Base-by-base conservation (phyloP, 345 rosid genomes). In the Lepidium aucheri region DNA sequence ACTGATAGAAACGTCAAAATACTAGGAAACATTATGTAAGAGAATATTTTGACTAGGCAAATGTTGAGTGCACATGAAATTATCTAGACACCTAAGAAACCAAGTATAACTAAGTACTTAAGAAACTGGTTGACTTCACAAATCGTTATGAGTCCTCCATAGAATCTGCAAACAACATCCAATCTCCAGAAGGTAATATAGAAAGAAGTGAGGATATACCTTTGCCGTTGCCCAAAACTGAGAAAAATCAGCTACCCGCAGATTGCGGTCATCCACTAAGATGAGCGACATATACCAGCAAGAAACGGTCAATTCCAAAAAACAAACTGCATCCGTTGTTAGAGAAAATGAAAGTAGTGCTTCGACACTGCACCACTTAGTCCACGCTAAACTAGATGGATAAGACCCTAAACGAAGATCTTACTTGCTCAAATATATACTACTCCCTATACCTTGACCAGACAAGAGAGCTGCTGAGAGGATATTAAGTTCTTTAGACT, bases 231-330 rank as follows among this genome's bases (percentile, higher is more conserved):
- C 98, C 98, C 98, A 90, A 93, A 90, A 93, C 78, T 88, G 98
- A 93, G 98, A 91, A 93, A 93, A 93, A 93, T 93, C 98, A 84
- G 98, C 88, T 83, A 93, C 98, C 98, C 97, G 97, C 97, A 93
- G 98, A 93, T 93, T 93, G 96, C 97, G 98, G 98, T 93, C 98
- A 93, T 93, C 98, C 98, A 93, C 98, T 90, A 93, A 90, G 90
- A 87, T 75, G 84, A 88, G 78, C 90, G 82, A 90, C 92, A 93
- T 75, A 93, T 90, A 88, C 91, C 97, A 93, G 83, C 86, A 80
- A 89, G 80, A 85, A 85, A 88, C 82, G 91, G 86, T 93, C 94
- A 93, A 93, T 85, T 90, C 86, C 83, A 96, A 89, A 82, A 67
- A 75, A 88, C 82, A 91, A 86, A 88, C 97, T 90, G 98, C 98